phyloP scores from a whole-genome alignment of 371 early-diverging fungal species.

The Gilbertella persicaria region DNA sequence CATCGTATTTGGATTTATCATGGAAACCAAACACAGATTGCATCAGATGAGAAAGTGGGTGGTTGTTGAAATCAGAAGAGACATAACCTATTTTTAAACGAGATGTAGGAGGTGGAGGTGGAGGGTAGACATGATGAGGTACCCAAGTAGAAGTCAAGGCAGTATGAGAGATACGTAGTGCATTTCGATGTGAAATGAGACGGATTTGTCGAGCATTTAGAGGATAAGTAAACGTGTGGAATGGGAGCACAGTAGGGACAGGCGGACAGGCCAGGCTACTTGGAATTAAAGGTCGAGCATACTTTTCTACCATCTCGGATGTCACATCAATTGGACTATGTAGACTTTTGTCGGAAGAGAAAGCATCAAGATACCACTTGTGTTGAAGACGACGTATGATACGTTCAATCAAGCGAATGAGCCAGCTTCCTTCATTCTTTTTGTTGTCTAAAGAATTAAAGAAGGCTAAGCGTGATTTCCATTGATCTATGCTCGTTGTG shows the following conservation, averaged over 20 bases:
- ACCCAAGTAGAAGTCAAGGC: conserved; percentile 71
- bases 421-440: conserved; percentile 78
- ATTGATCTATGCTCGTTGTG: conserved; percentile 5
- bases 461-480: conserved; percentile 35
- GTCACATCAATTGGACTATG: conserved; percentile 20
- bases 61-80: conserved; percentile 91
- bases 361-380: conserved; percentile 62
- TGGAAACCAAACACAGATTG: conserved; percentile 94
- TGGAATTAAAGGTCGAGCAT: conserved; percentile 66
- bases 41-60: conserved; percentile 91
- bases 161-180: conserved; percentile 74
- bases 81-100: conserved; percentile 83
- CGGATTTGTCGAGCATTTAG: conserved; percentile 82
- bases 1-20: conserved; percentile 64
- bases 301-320: conserved; percentile 41
- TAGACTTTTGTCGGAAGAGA: conserved; percentile 16
- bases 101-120: conserved; percentile 72
- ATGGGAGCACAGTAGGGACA: conserved; percentile 89
- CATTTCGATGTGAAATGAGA: conserved; percentile 85
- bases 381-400: conserved; percentile 65
- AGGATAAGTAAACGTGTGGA: conserved; percentile 93
- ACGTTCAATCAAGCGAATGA: conserved; percentile 68
- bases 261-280: conserved; percentile 58
- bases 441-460: conserved; percentile 29
- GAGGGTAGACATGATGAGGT: conserved; percentile 71